phyloP scores from a whole-genome alignment of 78 protist species.

The slime mould (Dictyostelium discoideum) region DNA sequence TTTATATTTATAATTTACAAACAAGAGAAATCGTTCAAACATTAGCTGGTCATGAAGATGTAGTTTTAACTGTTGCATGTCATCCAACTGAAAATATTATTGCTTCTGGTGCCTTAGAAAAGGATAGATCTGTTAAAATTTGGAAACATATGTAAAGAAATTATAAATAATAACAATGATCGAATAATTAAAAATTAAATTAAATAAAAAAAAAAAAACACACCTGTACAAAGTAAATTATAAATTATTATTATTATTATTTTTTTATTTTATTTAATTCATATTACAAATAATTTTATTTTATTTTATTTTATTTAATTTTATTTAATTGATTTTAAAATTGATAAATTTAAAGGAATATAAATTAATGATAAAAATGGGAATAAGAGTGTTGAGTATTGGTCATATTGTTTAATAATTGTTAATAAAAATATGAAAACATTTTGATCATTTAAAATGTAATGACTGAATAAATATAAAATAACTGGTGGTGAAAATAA shows the following conservation, averaged over 20 bases:
- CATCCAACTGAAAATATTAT: constrained; percentile 90
- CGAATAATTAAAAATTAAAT: not conserved
- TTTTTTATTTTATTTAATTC: not conserved
- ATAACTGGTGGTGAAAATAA: constrained; percentile 46
- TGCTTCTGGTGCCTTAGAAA: constrained; percentile 87
- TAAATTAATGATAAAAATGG: constrained; percentile 58
- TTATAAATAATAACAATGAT: not conserved
- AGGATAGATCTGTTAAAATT: constrained; percentile 81
- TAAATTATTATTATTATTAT: not conserved
- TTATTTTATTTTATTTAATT: not conserved
- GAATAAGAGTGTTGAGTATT: constrained; percentile 32
- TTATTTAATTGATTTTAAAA: constrained; percentile 4
- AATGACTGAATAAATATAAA: not conserved
- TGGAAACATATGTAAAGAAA: constrained; percentile 75
- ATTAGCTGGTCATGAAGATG: constrained; percentile 89
- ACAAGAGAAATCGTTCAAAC: constrained; percentile 84
- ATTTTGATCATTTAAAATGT: not conserved
- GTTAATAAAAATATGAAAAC: not conserved
- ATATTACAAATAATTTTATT: not conserved
- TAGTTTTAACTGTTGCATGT: constrained; percentile 86
- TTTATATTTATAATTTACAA: constrained; percentile 92
- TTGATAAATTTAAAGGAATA: constrained; percentile 59
- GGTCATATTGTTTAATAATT: constrained; percentile 41
- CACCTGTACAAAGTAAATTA: not conserved
- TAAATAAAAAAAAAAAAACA: not conserved